Evolutionary conservation across 495 filamentous ascomycete species (phyloP).

Genomic region (Podospora anserina): DNA sequence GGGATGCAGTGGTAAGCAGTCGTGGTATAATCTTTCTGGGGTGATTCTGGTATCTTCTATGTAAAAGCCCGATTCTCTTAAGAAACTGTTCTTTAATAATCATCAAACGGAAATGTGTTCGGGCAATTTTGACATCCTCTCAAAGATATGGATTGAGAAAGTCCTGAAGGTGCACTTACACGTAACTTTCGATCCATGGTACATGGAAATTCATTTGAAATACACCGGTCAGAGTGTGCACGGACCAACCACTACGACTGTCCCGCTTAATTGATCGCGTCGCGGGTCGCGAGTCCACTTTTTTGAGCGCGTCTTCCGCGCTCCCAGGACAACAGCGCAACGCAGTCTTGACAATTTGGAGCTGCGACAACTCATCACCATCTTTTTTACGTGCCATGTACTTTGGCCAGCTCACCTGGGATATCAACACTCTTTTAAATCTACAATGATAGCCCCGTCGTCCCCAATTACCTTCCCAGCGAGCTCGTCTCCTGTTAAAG

Average conservation of each 20-base stretch:
- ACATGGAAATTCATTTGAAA: not conserved
- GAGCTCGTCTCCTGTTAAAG: slow-evolving; percentile 49
- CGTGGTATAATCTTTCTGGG: too few species aligned
- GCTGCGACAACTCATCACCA: not conserved
- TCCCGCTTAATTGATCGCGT: slow-evolving; percentile 13
- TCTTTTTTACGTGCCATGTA: not conserved
- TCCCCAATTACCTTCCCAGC: slow-evolving; percentile 58
- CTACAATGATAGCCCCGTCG: slow-evolving; percentile 48
- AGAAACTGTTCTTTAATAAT: too few species aligned
- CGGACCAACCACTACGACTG: not conserved
- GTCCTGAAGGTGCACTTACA: not conserved
- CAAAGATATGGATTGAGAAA: too few species aligned
- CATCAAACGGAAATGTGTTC: too few species aligned
- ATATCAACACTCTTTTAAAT: not conserved
- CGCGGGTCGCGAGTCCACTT: slow-evolving; percentile 13
- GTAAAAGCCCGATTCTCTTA: too few species aligned
- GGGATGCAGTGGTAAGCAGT: too few species aligned
- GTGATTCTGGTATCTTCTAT: too few species aligned
- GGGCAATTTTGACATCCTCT: too few species aligned
- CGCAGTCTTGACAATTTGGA: not conserved
- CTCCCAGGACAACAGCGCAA: not conserved
- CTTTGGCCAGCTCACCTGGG: not conserved
- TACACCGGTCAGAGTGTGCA: not conserved
- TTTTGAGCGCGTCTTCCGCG: slow-evolving; percentile 12
- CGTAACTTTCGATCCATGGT: not conserved